Base-by-base conservation (phyloP, 192 early-diverging fungal genomes). In the Kappamyces sp. region DNA sequence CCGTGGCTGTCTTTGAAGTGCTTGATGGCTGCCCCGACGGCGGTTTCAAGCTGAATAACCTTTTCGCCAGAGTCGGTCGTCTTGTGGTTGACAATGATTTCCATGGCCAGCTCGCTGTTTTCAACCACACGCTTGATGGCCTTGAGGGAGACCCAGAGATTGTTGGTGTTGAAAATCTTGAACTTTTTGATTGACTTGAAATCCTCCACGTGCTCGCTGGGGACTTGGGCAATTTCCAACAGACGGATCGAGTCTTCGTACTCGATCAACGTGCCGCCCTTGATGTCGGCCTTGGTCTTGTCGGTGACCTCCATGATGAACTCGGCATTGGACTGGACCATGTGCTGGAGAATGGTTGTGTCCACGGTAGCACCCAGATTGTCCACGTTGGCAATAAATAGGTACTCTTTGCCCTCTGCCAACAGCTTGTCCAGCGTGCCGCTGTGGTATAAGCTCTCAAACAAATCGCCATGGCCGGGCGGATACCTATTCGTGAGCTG, bases 121-220 rank as follows among this genome's bases (percentile, higher is more conserved):
- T 86, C 86, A 47, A 95, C 83, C 35, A 96, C 68, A 46, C 92
- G 89, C 77, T 71, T 75, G 58, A 77, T 74, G 54, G 74, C 74
- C 60, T 70, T 70, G 58, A 73, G 60, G 31, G 47, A 58, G 8
- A 77, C 69, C 76, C 79, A 82, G 42, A 82, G 52, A 67, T 82
- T 78, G 66, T 76, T 77, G 52, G 95, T 98, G 83, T 98, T 98
- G 79, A 97, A 97, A 69, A 98, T 96, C 85, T 95, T 91, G 85
- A 99, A 99, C 77, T 99, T 99, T 73, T 97, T 99, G 76, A 99
- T 84, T 49, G 87, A 89, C 76, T 99, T 99, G 70, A 99, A 99
- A 66, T 99, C 97, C 67, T 99, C 93, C 10, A 94, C 88, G 63
- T 96, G 90, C 58, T 92, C 92, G 55, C 84, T 71, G 33, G 97